These are phyloP conservation scores for Calonectria ilicicola DNA, from an alignment of 2,329 filamentous ascomycete species.

Conservation along the genomic window DNA sequence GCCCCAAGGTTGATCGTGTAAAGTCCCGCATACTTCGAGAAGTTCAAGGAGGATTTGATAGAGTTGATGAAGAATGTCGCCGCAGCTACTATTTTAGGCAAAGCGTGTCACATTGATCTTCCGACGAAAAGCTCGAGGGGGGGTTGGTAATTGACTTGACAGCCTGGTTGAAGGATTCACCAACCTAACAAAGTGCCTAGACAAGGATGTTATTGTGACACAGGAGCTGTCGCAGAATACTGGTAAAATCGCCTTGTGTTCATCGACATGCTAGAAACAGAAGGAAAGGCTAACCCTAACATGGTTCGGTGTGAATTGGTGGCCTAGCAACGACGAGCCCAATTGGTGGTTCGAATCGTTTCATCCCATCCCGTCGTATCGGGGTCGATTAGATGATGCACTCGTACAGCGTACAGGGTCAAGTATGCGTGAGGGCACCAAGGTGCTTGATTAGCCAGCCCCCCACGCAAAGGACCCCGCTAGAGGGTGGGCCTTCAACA, in stretches of 20 bases:
- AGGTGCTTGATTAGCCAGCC: neutral
- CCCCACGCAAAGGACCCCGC: neutral
- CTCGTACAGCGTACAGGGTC: neutral
- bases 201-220: neutral
- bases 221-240: neutral
- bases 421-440: neutral
- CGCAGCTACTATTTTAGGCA: slow-evolving; percentile 22
- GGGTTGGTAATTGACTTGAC: neutral
- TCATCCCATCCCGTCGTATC: neutral
- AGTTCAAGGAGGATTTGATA: neutral
- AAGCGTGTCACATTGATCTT: neutral
- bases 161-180: neutral
- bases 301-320: neutral
- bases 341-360: neutral
- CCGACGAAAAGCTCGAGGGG: neutral
- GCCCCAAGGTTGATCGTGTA: neutral
- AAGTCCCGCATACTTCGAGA: neutral
- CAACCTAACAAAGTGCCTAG: neutral
- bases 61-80: neutral
- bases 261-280: neutral
- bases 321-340: neutral
- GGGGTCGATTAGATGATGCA: neutral
- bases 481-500: neutral
- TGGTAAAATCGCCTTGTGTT: neutral
- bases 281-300: neutral